Percentiles rank a stretch among this genome's conserved stretches.
These are phyloP conservation scores for Rhodotorula mucilaginosa DNA, from an alignment of 1,284 basidiomycete species.

Conservation along the genomic window DNA sequence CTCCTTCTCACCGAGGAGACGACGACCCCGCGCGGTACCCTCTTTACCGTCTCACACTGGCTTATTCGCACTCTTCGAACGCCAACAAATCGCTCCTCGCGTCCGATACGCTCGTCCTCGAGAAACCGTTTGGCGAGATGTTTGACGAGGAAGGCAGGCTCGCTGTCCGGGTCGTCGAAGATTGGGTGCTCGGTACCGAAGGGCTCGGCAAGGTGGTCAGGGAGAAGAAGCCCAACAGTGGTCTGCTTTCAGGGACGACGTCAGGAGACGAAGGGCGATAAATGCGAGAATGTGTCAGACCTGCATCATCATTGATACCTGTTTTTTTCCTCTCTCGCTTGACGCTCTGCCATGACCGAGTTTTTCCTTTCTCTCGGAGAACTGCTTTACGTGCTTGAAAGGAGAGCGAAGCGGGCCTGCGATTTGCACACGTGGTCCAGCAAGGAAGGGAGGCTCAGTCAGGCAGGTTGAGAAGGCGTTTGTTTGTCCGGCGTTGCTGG, in stretches of 20 bases:
- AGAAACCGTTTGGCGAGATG: slow-evolving; percentile 28
- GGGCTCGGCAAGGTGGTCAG: slow-evolving; percentile 24
- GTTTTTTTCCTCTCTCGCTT: too few relatives aligned
- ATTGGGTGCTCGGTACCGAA: slow-evolving; percentile 18
- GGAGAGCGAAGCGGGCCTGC: too few relatives aligned
- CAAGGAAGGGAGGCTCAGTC: too few relatives aligned
- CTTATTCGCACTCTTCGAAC: slow-evolving; percentile 69
- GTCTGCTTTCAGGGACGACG: background rate
- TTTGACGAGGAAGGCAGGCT: slow-evolving; percentile 41
- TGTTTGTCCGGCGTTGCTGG: too few relatives aligned
- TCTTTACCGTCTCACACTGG: slow-evolving; percentile 61
- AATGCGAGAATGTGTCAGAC: background rate
- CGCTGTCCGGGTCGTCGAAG: slow-evolving; percentile 27
- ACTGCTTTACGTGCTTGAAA: too few relatives aligned
- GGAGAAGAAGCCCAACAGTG: background rate
- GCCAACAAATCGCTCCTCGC: slow-evolving; percentile 59
- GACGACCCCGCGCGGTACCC: slow-evolving; percentile 49
- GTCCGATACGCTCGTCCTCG: slow-evolving; percentile 4
- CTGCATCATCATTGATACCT: too few relatives aligned
- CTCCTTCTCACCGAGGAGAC: background rate
- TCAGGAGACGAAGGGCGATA: background rate
- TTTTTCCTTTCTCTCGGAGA: too few relatives aligned
- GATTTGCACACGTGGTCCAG: too few relatives aligned
- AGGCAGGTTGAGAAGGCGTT: too few relatives aligned
- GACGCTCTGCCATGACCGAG: too few relatives aligned